phyloP scores from a whole-genome alignment of 2,329 filamentous ascomycete species.

The Niveomyces coronatus region DNA sequence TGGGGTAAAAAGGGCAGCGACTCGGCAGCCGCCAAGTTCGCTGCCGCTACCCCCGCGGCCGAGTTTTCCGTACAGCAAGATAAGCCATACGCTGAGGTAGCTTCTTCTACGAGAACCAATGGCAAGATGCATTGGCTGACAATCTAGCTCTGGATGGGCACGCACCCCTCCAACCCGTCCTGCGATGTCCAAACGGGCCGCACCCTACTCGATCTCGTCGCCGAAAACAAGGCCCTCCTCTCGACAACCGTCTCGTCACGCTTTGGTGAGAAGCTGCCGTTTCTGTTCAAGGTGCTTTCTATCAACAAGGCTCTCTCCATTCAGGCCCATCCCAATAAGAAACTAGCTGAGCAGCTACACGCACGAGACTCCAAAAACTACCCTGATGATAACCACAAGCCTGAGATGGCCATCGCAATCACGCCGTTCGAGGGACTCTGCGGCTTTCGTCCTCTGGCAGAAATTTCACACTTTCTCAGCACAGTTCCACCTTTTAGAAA shows the following conservation, averaged over 20 bases:
- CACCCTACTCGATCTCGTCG: conserved; percentile 74
- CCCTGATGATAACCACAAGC: conserved; percentile 98
- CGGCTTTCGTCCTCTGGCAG: conserved; percentile 78
- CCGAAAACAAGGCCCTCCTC: conserved; percentile 77
- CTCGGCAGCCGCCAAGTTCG: conserved; percentile 83
- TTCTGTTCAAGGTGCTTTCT: conserved; percentile 95
- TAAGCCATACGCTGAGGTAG: conserved; percentile 88
- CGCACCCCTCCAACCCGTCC: conserved; percentile 90
- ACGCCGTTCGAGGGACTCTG: conserved; percentile 94
- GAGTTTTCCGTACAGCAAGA: conserved; percentile 71
- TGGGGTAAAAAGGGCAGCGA: conserved; percentile 90
- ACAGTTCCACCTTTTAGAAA: conserved; percentile 44
- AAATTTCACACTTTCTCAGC: conserved; percentile 78
- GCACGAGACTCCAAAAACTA: conserved; percentile 85
- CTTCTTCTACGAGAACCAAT: conserved; percentile 11
- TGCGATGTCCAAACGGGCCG: conserved; percentile 78
- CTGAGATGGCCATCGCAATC: conserved; percentile 97
- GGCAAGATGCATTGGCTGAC: background rate
- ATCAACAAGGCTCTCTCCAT: conserved; percentile 95
- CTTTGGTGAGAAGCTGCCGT: conserved; percentile 78
- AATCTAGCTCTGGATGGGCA: conserved; percentile 92
- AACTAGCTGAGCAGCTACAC: conserved; percentile 77
- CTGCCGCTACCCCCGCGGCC: conserved; percentile 67
- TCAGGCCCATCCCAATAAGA: conserved; percentile 94
- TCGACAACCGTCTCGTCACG: conserved; percentile 60